phyloP scores from a whole-genome alignment of 176 grass and related monocot species.

The Oryza longistaminata region DNA sequence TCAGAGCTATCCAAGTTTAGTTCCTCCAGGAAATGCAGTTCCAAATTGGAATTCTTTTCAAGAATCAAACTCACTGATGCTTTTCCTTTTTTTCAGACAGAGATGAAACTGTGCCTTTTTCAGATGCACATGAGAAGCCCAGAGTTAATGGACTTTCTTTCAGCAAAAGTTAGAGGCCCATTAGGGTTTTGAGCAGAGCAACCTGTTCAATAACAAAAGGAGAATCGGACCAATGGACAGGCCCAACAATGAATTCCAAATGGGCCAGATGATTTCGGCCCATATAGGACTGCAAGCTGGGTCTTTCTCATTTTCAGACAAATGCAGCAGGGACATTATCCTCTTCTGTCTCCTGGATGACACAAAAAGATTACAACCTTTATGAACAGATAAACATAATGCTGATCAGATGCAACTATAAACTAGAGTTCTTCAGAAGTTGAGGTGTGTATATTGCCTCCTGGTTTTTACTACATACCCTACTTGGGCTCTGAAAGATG shows the following conservation, averaged over 20 bases:
- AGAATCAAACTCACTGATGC: neutral
- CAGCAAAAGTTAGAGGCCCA: neutral
- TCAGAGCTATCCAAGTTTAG: neutral
- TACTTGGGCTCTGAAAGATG: neutral
- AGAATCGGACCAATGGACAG: neutral
- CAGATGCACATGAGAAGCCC: neutral
- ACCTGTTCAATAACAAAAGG: neutral
- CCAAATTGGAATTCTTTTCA: neutral
- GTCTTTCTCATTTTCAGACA: neutral
- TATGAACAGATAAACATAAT: neutral
- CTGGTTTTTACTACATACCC: neutral
- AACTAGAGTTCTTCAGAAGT: neutral
- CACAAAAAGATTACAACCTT: neutral
- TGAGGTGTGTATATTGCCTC: neutral
- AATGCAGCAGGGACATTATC: neutral
- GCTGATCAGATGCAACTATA: neutral
- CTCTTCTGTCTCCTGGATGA: neutral
- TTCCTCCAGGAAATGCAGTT: neutral
- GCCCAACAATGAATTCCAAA: neutral
- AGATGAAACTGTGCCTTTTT: neutral
- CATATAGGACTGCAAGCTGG: neutral
- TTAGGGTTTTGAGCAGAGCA: neutral
- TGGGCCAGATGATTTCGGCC: neutral
- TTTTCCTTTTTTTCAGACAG: neutral
- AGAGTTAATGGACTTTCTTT: neutral